Base-by-base conservation (phyloP, 2,329 filamentous ascomycete genomes). In the Diaporthe sp. region DNA sequence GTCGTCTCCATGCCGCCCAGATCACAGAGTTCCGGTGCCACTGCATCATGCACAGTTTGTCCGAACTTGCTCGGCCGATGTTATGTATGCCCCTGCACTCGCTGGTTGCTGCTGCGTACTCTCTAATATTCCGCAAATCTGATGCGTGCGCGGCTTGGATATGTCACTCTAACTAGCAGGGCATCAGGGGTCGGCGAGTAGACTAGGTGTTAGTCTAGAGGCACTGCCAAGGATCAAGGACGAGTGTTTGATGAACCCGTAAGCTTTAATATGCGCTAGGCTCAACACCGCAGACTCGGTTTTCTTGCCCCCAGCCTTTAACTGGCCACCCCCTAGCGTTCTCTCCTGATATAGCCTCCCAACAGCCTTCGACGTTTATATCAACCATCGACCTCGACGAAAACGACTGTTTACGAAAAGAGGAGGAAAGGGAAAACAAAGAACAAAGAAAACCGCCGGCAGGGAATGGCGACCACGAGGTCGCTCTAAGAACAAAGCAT, bases 381-480 rank as follows among this genome's bases (percentile, higher is more conserved):
- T 37, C 30, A 37, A 19, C 22, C 13, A 50, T 39, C 47, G 47
- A 68, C 47, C 63, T 22, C 63, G 1, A 53, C 17, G 17, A 68
- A 68, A 53, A 39, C 44, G 32, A 51, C 63, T 22, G 22, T 37
- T 37, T n/a, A 2, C 32, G 47, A 27, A 37, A 37, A 17, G 47
- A 68, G 44, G 63, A 30, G 50, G 63, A 30, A 68, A 51, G 47
- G 47, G 63, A 50, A 53, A n/a, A 37, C 10, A 27, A 13, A 61
- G n/a, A 27, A 19, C 17, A 39, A 32, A 51, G 13, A 27, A 51
- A 51, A 8, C 3, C 22, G 25, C 25, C 56, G 19, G 35, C 25
- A 63, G 17, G 70, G 32, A 25, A 71, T 71, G 70, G 70, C 56
- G 70, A 71, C 44, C 44, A 53, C 56, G 44, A 71, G 70, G 70